phyloP scores from a whole-genome alignment of 164 flowering plant species.

The Macadamia tetraphylla region DNA sequence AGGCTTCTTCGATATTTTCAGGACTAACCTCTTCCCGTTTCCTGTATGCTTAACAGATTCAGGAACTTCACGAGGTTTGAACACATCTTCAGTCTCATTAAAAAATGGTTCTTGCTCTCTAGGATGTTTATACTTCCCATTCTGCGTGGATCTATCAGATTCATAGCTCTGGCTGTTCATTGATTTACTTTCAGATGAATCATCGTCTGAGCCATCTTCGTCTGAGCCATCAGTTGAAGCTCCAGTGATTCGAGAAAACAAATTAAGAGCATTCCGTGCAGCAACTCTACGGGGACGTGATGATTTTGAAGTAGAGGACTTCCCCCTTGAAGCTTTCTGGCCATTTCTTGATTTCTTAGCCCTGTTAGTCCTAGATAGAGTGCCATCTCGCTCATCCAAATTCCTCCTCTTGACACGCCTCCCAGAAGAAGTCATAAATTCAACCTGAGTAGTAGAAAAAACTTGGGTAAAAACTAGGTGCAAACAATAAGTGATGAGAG shows the following conservation, averaged over 20 bases:
- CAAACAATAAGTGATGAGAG: conserved; percentile 12
- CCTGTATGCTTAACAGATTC: conserved; percentile 35
- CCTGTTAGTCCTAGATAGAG: conserved; percentile 22
- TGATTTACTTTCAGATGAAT: conserved; percentile 67
- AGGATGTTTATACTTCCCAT: conserved; percentile 27
- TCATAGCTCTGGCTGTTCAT: conserved; percentile 45
- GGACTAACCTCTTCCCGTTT: conserved; percentile 53
- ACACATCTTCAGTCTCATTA: conserved; percentile 33
- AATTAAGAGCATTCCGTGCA: conserved; percentile 77
- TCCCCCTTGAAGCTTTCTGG: conserved; percentile 36
- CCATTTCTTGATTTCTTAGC: conserved; percentile 45
- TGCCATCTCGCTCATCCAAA: conserved; percentile 65
- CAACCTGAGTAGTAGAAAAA: conserved; percentile 38
- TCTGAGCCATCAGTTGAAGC: conserved; percentile 69
- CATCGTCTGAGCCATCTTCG: conserved; percentile 50
- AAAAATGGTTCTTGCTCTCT: conserved; percentile 49
- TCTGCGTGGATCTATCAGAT: conserved; percentile 42
- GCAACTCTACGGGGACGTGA: conserved; percentile 86
- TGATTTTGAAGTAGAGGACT: conserved; percentile 55
- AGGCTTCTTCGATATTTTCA: conserved; percentile 51
- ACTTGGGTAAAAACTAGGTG: not conserved
- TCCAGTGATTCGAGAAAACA: conserved; percentile 64
- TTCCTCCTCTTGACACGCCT: conserved; percentile 88
- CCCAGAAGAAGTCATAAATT: conserved; percentile 83
- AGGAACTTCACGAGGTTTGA: conserved; percentile 20